Evolutionary conservation across 176 grass and related monocot species (phyloP), one percentile per base, ranked within the genome.

Genomic region (Lolium perenne): DNA sequence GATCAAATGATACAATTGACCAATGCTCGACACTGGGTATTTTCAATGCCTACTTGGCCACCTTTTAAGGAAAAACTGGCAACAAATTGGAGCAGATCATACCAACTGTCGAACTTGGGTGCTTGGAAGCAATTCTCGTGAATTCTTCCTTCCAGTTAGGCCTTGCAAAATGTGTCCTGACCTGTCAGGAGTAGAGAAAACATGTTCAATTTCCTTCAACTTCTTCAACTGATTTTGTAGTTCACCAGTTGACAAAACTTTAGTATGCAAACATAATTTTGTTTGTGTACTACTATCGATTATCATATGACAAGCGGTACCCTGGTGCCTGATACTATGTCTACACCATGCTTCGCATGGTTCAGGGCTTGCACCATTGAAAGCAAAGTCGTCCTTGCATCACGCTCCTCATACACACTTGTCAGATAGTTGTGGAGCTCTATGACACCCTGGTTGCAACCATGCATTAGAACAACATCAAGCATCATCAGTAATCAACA

Each of bases 351-450:
- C 75, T 94, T 97, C 23, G 92, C 95, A 69, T 97, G 92, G 88
- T 97, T 91, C 55, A 93, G 86, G n/a, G 88, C 92, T 65, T 97
- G 95, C 49, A 94, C 84, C 92, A 97, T 94, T 26, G 85, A 86
- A 45, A 97, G 88, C 59, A 97, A 87, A 3, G 90, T 91, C 1
- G 88, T 88, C 70, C 95, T 89, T 51, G 95, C 95, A 81, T 94
- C 90, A 38, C 92, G 88, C 74, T 91, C 92, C 72, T 94, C 95
- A 3, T 97, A 94, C 45, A 97, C 95, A 9, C 95, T 91, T 5
- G 95, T 97, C 48, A 92, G 88, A 69, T 97, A 94, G 88, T 94
- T 97, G 87, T 97, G 95, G 81, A 97, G 77, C 86, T 97, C 92
- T 49, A 94, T 97, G 38, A 94, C 87, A 51, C 90, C 92, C 92